Conservation (phyloP, 75 land plant species). For the Cunninghamia lanceolata region DNA sequence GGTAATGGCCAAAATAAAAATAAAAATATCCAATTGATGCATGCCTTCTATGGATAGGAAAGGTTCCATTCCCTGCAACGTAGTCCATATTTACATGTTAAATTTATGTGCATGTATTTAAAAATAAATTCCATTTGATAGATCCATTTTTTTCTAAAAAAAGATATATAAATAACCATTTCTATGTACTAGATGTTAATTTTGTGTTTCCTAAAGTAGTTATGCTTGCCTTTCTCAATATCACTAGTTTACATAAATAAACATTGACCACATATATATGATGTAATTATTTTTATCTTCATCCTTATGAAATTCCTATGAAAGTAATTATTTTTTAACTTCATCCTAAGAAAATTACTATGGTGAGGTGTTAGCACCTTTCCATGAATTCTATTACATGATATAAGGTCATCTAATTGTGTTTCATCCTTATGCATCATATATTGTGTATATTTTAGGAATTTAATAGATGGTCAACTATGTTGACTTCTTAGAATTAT, state of each 20-base stretch:
- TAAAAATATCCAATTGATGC: conserved; percentile 82
- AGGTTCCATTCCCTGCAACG: conserved; percentile 62
- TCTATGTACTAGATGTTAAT: background rate
- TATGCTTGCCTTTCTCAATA: background rate
- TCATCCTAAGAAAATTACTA: too few relatives aligned
- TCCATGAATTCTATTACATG: too few relatives aligned
- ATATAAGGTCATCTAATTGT: too few relatives aligned
- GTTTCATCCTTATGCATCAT: too few relatives aligned
- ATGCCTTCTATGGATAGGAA: conserved; percentile 58
- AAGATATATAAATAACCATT: background rate
- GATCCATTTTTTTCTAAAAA: background rate
- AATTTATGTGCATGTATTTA: background rate
- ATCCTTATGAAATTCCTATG: too few relatives aligned
- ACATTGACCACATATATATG: background rate
- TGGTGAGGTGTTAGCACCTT: too few relatives aligned
- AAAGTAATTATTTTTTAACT: too few relatives aligned
- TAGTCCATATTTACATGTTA: background rate
- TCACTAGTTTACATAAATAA: background rate
- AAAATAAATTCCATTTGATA: background rate
- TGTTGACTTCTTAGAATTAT: too few relatives aligned
- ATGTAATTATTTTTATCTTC: too few relatives aligned
- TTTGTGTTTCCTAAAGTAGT: background rate
- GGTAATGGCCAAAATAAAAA: conserved; percentile 70
- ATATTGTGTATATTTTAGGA: too few relatives aligned
- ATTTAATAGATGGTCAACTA: too few relatives aligned